These are phyloP conservation scores for Irpex lacteus DNA, from an alignment of 1,284 basidiomycete species.

Conservation along the genomic window DNA sequence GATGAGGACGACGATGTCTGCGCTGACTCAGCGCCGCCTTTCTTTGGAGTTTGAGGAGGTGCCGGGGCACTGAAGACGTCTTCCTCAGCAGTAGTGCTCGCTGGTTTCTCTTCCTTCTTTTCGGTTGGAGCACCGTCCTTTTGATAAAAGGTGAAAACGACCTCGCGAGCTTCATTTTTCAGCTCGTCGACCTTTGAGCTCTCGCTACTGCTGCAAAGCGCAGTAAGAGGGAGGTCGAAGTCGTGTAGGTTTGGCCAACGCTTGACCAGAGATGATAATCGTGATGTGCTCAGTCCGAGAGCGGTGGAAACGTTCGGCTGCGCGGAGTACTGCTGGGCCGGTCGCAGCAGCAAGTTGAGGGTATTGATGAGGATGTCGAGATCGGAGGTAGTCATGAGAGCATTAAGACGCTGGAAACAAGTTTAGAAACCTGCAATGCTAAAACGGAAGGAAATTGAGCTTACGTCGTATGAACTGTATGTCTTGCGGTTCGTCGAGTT, in stretches of 20 bases:
- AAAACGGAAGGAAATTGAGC: slow-evolving; percentile 31
- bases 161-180: slow-evolving; percentile 68
- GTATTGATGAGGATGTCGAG: slow-evolving; percentile 85
- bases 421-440: slow-evolving; percentile 14
- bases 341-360: slow-evolving; percentile 85
- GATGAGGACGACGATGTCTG: slow-evolving; percentile 24
- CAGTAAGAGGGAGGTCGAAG: slow-evolving; percentile 66
- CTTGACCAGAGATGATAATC: slow-evolving; percentile 68
- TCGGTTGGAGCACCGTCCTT: slow-evolving; percentile 36
- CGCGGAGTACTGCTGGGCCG: slow-evolving; percentile 91
- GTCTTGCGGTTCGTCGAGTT: slow-evolving; percentile 98
- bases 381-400: slow-evolving; percentile 86
- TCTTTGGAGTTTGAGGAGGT: slow-evolving; percentile 35
- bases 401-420: slow-evolving; percentile 75
- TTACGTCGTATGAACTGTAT: slow-evolving; percentile 94
- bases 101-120: slow-evolving; percentile 37
- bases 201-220: slow-evolving; percentile 58
- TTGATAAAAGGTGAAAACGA: slow-evolving; percentile 75
- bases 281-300: slow-evolving; percentile 72
- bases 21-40: slow-evolving; percentile 16
- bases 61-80: slow-evolving; percentile 37
- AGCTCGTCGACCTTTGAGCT: slow-evolving; percentile 54
- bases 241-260: slow-evolving; percentile 77
- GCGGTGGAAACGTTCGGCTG: slow-evolving; percentile 78
- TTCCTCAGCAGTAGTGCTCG: slow-evolving; percentile 34